Evolutionary conservation across 1,284 basidiomycete genomes (phyloP).

Genomic region (Binderoboletus segoi): DNA sequence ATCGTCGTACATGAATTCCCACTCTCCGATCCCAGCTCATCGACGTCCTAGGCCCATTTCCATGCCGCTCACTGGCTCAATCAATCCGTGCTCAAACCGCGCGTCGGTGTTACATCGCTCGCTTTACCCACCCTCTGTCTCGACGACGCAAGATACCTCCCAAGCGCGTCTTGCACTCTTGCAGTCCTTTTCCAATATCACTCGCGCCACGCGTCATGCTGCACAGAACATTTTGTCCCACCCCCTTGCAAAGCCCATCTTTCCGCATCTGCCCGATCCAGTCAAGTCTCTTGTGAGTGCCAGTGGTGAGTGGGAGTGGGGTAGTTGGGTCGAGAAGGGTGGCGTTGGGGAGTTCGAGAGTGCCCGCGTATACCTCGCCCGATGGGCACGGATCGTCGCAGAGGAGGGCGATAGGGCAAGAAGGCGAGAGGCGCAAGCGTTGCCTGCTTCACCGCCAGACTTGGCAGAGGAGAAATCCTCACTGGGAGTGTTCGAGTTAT

Average conservation of each 20-base stretch:
- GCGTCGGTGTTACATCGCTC: constrained; percentile 80
- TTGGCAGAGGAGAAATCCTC: constrained; percentile 70
- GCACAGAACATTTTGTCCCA: constrained; percentile 93
- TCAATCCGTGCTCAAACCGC: constrained; percentile 65
- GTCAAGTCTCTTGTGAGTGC: constrained; percentile 86
- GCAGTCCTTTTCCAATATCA: constrained; percentile 87
- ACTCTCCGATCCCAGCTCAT: constrained; percentile 82
- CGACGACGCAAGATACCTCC: constrained; percentile 53
- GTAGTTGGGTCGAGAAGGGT: constrained; percentile 83
- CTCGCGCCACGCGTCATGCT: constrained; percentile 84
- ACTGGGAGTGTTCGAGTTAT: constrained; percentile 86
- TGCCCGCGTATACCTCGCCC: constrained; percentile 92
- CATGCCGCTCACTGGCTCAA: constrained; percentile 35
- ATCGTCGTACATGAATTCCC: constrained; percentile 73
- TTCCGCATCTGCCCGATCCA: constrained; percentile 92
- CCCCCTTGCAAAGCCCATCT: constrained; percentile 90
- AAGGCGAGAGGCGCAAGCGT: constrained; percentile 69
- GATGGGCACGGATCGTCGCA: constrained; percentile 95
- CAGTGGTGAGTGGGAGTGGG: constrained; percentile 82
- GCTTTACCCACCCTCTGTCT: constrained; percentile 51
- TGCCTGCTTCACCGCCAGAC: constrained; percentile 51
- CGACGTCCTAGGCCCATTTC: constrained; percentile 71
- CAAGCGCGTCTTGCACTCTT: constrained; percentile 77
- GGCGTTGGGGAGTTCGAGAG: constrained; percentile 94
- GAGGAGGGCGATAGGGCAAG: constrained; percentile 92